These are phyloP conservation scores for Cutaneotrichosporon cyanovorans DNA, from an alignment of 1,284 basidiomycete species.

Conservation along the genomic window DNA sequence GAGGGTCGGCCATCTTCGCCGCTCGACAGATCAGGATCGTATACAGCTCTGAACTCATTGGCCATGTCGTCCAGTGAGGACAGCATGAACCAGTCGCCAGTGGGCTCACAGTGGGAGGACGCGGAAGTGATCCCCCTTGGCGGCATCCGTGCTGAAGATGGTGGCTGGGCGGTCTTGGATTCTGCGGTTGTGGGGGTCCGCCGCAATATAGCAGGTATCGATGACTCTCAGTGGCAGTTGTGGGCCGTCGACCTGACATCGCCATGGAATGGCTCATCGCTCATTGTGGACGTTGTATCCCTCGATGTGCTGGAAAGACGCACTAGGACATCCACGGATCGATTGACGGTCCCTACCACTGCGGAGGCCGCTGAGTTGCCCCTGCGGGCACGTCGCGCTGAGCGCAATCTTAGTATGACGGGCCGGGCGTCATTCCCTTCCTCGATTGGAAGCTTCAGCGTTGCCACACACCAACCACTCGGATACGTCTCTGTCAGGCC, in stretches of 20 bases:
- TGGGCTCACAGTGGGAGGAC: slow-evolving; percentile 16
- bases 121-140: slow-evolving; percentile 29
- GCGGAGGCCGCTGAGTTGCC: slow-evolving; percentile 9
- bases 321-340: not conserved
- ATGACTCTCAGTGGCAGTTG: slow-evolving; percentile 36
- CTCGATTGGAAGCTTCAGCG: slow-evolving; percentile 18
- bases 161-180: slow-evolving; percentile 21
- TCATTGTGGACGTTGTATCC: slow-evolving; percentile 21
- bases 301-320: slow-evolving; percentile 18
- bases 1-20: slow-evolving; percentile 10
- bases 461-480: slow-evolving; percentile 25
- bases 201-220: slow-evolving; percentile 24
- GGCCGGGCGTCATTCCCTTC: slow-evolving; percentile 33
- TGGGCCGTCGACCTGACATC: slow-evolving; percentile 29
- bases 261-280: slow-evolving; percentile 29
- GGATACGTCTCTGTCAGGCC: slow-evolving; percentile 34
- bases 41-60: slow-evolving; percentile 7
- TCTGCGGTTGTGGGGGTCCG: slow-evolving; percentile 27
- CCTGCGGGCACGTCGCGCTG: slow-evolving; percentile 26
- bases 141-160: slow-evolving; percentile 18
- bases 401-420: slow-evolving; percentile 32
- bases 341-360: not conserved
- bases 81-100: not conserved
- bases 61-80: slow-evolving; percentile 9
- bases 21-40: slow-evolving; percentile 5